Base-by-base conservation (phyloP, 192 early-diverging fungal species). In the Mortierella claussenii region DNA sequence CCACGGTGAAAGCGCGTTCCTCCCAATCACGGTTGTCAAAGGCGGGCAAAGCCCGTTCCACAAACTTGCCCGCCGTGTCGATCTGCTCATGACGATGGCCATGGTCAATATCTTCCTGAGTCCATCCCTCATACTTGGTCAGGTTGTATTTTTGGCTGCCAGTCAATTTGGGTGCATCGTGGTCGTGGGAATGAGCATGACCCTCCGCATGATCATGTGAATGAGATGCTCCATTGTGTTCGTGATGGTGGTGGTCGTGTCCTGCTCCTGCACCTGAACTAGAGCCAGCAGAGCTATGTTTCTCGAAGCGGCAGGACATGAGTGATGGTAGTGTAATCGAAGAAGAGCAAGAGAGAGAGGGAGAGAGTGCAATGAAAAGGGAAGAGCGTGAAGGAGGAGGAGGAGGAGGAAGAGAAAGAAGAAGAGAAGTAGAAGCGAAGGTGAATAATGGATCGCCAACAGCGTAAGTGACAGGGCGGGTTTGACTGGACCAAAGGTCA, bases 1-100 rank as follows among this genome's bases (percentile, higher is more conserved):
- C 95, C 27, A 98, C 89, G 54, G 97, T 98, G 76, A 97, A 98
- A 0, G 94, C 91, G 7, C 97, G 84, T 78, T 98, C 96, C 26
- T 81, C 85, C 94, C 94, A 98, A 81, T 97, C 89, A 18, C 97
- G 85, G 28, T 85, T 83, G 5, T 80, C 79, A 78, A 90, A 93
- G 64, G 83, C 85, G n/a, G 93, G 89, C 33, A 87, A 63, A 11
- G 89, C 84, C 11, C 97, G 83, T 51, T 93, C 91, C 15, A 83
- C 78, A 85, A 86, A 98, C 49, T 80, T 80, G 36, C 97, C 97
- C 0, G 96, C 93, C 54, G 90, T 87, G 48, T 97, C 96, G 59
- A 98, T 82, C 40, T 89, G 82, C 65, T 98, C 97, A 79, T 97
- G 95, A 26, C 91, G 89, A 79, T 98, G 95, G 4, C 95, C 95